Base-by-base conservation (phyloP, 2,329 filamentous ascomycete genomes). In the Calonectria naviculata region DNA sequence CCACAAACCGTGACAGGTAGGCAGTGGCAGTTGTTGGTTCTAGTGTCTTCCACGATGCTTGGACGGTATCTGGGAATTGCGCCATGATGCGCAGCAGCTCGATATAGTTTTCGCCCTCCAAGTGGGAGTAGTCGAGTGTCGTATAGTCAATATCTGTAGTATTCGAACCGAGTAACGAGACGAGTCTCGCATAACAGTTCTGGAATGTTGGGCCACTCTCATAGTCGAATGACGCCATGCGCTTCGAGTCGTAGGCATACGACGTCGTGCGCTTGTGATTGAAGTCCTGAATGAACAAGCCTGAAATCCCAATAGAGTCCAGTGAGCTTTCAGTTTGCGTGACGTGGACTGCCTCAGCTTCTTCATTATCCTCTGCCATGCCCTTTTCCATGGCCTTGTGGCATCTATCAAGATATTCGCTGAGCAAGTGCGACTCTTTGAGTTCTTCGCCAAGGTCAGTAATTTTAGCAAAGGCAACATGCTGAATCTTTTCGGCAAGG, bases 21-120 rank as follows among this genome's bases (percentile, higher is more conserved):
- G 87, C 90, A 31, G 93, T 83, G n/a, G 93, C 87, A 0, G 90
- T 92, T 3, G 90, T 87, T 0, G 92, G 91, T 76, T 93, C 92
- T n/a, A 91, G 87, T 0, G 89, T 92, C 83, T 89, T 92, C 80
- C 89, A 84, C 0, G 91, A 91, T 70, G 91, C 90, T 71, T 89
- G 78, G 44, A 92, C 87, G 1, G 91, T 88, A 70, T 93, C 92
- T 0, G 91, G 92, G 84, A 90, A 94, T 68, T 91, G 88, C 0
- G 91, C 86, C 54, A 94, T 83, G 63, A 89, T 83, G 9, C 92
- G 88, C 26, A 92, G 86, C 0, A 80, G 56, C 34, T 80, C 78
- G 4, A 75, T 63, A n/a, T 79, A 76, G 12, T 78, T 68, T 5
- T 76, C 76, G 0, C 0, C 7, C 21, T 80, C 77, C 1, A 80